A percentile compares a stretch with the other conserved stretches of the same genome.
These are phyloP conservation scores for Salinomyces thailandicus DNA, from an alignment of 2,329 filamentous ascomycete species.

Conservation along the genomic window DNA sequence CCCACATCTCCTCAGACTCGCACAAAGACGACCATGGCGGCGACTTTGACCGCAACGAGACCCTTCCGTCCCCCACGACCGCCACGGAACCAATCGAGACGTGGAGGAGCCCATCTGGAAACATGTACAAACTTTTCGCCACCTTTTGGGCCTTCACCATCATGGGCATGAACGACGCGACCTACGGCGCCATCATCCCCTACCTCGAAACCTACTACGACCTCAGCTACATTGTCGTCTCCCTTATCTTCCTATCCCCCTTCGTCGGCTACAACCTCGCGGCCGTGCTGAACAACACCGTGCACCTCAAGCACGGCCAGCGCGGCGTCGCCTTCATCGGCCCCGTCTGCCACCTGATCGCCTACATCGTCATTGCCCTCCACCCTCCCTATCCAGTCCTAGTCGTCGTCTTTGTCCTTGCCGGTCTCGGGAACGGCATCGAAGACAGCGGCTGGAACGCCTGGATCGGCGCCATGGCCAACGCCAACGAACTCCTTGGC, in stretches of 20 bases:
- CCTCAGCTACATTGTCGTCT: constrained; percentile 52
- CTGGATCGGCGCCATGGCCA: constrained; percentile 60
- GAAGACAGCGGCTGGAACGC: constrained; percentile 53
- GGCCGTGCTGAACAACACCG: constrained; percentile 52
- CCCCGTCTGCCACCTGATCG: constrained; percentile 51
- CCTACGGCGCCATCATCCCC: constrained; percentile 40
- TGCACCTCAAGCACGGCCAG: constrained; percentile 57
- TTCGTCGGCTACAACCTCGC: constrained; percentile 55
- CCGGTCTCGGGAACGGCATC: constrained; percentile 62
- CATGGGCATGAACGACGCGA: constrained; percentile 60
- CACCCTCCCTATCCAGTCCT: constrained; percentile 62
- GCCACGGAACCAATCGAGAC: constrained; percentile 36
- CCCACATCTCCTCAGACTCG: not conserved
- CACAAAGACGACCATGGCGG: not conserved
- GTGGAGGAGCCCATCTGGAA: constrained; percentile 55
- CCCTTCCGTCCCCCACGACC: constrained; percentile 37
- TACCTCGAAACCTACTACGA: constrained; percentile 53
- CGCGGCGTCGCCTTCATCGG: constrained; percentile 59
- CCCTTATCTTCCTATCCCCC: constrained; percentile 56
- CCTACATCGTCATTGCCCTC: constrained; percentile 54
- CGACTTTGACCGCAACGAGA: constrained; percentile 25
- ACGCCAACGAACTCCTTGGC: constrained; percentile 63
- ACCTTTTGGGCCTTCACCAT: constrained; percentile 53
- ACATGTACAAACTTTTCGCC: constrained; percentile 48
- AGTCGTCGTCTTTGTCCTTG: constrained; percentile 53